Evolutionary conservation across 192 early-diverging fungal species (phyloP).

Genomic region (Linnemannia zychae): DNA sequence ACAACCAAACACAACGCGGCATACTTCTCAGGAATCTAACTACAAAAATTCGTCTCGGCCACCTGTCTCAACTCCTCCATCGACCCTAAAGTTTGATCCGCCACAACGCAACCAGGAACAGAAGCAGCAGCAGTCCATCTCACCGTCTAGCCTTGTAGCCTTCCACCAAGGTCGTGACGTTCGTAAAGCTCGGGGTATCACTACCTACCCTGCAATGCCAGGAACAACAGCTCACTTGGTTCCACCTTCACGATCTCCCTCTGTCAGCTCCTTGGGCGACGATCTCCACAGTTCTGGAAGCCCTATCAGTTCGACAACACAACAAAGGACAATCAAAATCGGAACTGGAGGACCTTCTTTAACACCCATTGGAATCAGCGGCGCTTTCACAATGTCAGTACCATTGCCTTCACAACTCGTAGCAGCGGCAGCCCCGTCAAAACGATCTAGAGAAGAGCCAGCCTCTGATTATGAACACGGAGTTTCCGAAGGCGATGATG

Average conservation of each 20-base stretch:
- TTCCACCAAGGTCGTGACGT: slow-evolving; percentile 1
- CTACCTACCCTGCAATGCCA: not conserved
- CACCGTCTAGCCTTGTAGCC: not conserved
- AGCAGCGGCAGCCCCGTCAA: not conserved
- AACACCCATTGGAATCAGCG: not conserved
- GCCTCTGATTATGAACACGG: not conserved
- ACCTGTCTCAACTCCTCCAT: not conserved
- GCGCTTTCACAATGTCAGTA: not conserved
- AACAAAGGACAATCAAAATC: no score
- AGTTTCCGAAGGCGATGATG: not conserved
- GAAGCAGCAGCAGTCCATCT: not conserved
- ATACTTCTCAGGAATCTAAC: slow-evolving; percentile 17
- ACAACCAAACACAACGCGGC: not conserved
- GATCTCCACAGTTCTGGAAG: not conserved
- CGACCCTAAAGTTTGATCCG: not conserved
- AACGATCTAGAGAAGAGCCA: not conserved
- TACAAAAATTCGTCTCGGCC: not conserved
- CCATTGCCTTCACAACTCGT: not conserved
- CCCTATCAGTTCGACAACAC: not conserved
- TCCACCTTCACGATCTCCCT: not conserved
- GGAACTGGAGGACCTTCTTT: not conserved
- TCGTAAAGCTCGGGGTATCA: not conserved
- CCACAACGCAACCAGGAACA: not conserved
- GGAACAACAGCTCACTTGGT: not conserved
- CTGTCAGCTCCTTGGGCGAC: not conserved